Evolutionary conservation across 179 eudicot genomes (phyloP).

Genomic region (Beta macrorhiza): DNA sequence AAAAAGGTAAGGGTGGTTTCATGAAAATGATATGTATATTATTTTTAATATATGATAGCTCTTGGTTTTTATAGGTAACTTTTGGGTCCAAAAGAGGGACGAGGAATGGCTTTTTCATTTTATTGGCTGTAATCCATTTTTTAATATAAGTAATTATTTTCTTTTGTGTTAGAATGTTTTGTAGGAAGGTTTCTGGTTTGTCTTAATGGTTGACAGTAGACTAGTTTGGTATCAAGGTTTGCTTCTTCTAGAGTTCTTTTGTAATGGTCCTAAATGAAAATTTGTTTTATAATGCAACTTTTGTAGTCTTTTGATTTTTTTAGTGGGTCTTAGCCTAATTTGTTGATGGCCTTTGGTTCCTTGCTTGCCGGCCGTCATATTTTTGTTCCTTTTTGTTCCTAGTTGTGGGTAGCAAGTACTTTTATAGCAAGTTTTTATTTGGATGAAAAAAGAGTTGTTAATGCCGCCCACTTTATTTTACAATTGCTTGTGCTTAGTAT

Average conservation of each 20-base stretch:
- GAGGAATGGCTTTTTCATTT: conserved; percentile 10
- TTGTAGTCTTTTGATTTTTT: neutral
- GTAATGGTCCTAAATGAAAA: no score
- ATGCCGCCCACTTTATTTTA: no score
- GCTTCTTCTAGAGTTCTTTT: neutral
- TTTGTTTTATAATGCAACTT: neutral
- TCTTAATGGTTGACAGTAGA: neutral
- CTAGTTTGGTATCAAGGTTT: neutral
- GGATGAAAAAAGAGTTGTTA: neutral
- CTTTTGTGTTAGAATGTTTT: neutral
- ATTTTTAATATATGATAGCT: neutral
- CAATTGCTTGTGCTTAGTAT: no score
- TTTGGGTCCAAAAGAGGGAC: conserved; percentile 17
- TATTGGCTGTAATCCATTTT: conserved; percentile 21
- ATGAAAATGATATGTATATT: neutral
- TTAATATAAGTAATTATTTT: neutral
- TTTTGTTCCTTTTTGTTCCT: neutral
- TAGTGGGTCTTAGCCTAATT: neutral
- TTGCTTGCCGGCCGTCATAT: conserved; percentile 16
- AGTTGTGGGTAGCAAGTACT: conserved; percentile 14
- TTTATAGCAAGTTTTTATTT: neutral
- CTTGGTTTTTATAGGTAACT: conserved; percentile 3
- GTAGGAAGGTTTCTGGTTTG: neutral
- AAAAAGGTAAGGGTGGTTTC: neutral
- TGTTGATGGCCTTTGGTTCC: neutral